A percentile compares a stretch with the other conserved stretches of the same genome.
Conservation (phyloP, 169 alveolate species). For the Plasmodium cynomolgi region DNA sequence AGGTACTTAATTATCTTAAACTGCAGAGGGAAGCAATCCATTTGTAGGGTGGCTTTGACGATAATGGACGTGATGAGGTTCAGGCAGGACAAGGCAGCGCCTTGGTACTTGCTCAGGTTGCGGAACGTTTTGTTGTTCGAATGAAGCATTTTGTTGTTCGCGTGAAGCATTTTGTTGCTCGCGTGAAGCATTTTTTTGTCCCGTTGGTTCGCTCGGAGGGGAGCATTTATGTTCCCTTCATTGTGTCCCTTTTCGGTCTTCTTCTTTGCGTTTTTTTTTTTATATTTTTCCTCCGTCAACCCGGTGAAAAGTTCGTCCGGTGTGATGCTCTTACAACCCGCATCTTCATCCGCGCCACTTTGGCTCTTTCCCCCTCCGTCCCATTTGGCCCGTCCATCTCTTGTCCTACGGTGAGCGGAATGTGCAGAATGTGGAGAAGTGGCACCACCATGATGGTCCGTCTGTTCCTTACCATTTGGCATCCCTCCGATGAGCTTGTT, state of each 20-base stretch:
- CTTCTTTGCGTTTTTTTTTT: background rate
- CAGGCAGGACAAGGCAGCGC: slow-evolving; percentile 29
- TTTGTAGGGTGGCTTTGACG: slow-evolving; percentile 7
- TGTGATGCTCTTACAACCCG: background rate
- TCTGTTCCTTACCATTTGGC: background rate
- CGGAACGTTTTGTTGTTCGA: slow-evolving; percentile 11
- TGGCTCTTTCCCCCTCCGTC: background rate
- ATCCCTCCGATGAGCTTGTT: no score
- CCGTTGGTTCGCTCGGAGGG: background rate
- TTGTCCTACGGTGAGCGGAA: background rate
- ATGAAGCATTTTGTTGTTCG: no score
- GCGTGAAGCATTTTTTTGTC: background rate
- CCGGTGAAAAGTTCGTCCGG: background rate
- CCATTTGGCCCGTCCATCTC: background rate
- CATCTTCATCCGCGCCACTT: background rate
- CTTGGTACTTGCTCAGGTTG: slow-evolving; percentile 27
- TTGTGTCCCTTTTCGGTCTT: background rate
- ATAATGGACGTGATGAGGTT: slow-evolving; percentile 33
- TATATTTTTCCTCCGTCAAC: background rate
- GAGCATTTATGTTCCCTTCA: background rate
- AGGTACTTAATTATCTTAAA: slow-evolving; percentile 50
- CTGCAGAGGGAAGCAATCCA: slow-evolving; percentile 18
- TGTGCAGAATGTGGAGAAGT: background rate
- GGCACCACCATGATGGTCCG: background rate
- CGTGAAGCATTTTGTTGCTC: background rate